Conservation (phyloP, 208 protist species). For the Trypanosoma avium region DNA sequence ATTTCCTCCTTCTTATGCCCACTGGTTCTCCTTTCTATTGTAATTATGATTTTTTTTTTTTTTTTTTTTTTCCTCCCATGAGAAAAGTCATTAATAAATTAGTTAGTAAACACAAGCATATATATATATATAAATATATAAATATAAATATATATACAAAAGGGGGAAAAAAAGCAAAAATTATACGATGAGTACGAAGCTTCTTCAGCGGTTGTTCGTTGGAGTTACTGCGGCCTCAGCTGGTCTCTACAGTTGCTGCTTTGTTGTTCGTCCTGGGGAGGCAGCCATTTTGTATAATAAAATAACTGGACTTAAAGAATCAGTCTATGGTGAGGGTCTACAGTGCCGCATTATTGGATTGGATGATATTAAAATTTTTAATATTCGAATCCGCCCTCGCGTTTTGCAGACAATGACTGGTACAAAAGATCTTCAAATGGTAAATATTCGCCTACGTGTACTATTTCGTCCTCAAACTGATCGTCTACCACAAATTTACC, state of each 20-base stretch:
- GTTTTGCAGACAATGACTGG: conserved; percentile 91
- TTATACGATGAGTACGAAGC: conserved; percentile 47
- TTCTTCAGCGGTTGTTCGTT: conserved; percentile 65
- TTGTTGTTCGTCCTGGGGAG: conserved; percentile 90
- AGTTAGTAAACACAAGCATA: background rate
- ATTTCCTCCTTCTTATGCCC: too few relatives aligned
- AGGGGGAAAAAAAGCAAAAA: background rate
- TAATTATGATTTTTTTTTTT: too few relatives aligned
- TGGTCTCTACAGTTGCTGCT: conserved; percentile 89
- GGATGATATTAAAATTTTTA: conserved; percentile 96
- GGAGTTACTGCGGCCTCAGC: conserved; percentile 61
- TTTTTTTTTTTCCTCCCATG: too few relatives aligned
- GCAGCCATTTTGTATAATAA: conserved; percentile 92
- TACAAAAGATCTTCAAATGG: conserved; percentile 94
- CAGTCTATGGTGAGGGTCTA: conserved; percentile 89
- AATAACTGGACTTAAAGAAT: conserved; percentile 83
- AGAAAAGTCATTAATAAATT: background rate
- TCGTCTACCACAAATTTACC: conserved; percentile 89
- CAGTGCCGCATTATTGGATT: conserved; percentile 93
- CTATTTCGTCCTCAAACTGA: conserved; percentile 84
- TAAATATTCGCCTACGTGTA: conserved; percentile 92
- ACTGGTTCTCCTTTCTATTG: too few relatives aligned
- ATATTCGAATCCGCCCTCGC: conserved; percentile 93
- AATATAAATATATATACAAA: background rate
- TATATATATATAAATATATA: background rate